Evolutionary conservation across 768 basidiomycete species (phyloP), one percentile per base, ranked within the genome.

Genomic region (Amyloporia xantha): DNA sequence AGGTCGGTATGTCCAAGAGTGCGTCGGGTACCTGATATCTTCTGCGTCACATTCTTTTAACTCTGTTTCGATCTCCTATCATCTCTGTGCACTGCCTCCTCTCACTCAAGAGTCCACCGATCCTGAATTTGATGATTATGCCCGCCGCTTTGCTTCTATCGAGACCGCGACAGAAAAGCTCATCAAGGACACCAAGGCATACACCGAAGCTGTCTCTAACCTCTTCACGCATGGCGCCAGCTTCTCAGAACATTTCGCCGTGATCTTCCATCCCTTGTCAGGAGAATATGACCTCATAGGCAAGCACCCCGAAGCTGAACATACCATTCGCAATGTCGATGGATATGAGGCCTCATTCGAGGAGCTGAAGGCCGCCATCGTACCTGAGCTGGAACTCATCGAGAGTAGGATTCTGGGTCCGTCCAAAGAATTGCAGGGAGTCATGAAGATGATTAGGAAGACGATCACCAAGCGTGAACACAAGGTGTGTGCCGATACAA

Each of bases 401-500:
- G 86, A 93, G 54, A 85, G 81, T 53, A 75, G 94, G 54, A 80
- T 99, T 48, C 67, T 85, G 33, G 85, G 78, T 0, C 96, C 96
- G 7, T 76, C 84, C 41, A 98, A 90, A 70, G 96, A 99, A 64
- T 73, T 96, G 24, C 85, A 92, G 63, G 74, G 77, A 0, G 73
- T 96, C 50, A 72, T 94, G 70, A 98, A 95, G 72, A 68, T 76
- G 54, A 90, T 97, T 59, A 72, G 94, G 59, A 99, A 98, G 76
- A 91, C 81, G 15, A 91, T 96, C 59, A 90, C 87, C 5, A 99
- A 99, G 72, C 79, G 96, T 30, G 92, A 98, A 26, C 96, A 99
- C 68, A 99, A 99, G 76, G 89, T 87, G 47, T 44, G 71, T 47
- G 6, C 15, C 30, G 9, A 33, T 33, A 33, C 30, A 15, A n/a